Conservation (phyloP, 768 basidiomycete genomes). For the Lanmaoa pseudosensibilis region DNA sequence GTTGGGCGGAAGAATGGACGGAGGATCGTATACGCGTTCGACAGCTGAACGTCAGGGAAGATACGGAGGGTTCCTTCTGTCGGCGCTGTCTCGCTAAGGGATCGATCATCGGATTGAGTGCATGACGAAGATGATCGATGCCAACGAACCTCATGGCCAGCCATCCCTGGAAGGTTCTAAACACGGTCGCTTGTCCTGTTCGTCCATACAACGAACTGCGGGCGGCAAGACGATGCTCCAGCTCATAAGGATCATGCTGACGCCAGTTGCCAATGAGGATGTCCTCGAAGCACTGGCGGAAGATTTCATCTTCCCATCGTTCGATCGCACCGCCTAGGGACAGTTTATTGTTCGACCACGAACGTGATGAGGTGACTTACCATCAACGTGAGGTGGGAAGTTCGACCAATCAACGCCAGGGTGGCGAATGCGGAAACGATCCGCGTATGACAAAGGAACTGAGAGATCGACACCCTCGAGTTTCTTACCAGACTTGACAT, state of each 20-base stretch:
- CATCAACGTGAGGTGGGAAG: slow-evolving; percentile 55
- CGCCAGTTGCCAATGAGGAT: slow-evolving; percentile 65
- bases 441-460: slow-evolving; percentile 67
- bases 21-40: slow-evolving; percentile 71
- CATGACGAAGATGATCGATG: background rate
- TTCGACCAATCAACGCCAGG: slow-evolving; percentile 58
- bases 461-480: slow-evolving; percentile 58
- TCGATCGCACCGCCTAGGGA: slow-evolving; percentile 66
- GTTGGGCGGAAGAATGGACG: slow-evolving; percentile 72
- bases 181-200: slow-evolving; percentile 51
- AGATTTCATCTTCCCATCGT: slow-evolving; percentile 65
- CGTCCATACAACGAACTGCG: slow-evolving; percentile 62
- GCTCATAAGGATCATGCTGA: slow-evolving; percentile 64
- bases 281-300: slow-evolving; percentile 58
- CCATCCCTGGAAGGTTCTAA: slow-evolving; percentile 79
- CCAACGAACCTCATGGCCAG: slow-evolving; percentile 56
- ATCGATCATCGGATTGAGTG: background rate
- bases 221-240: slow-evolving; percentile 59
- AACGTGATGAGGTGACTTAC: slow-evolving; percentile 35
- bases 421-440: slow-evolving; percentile 71
- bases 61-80: slow-evolving; percentile 68
- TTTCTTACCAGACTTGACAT: slow-evolving; percentile 36
- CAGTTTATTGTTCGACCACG: background rate
- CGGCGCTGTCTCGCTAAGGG: slow-evolving; percentile 59
- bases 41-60: slow-evolving; percentile 63